Base-by-base conservation (phyloP, 2,329 filamentous ascomycete genomes). In the Fusarium marasasianum region DNA sequence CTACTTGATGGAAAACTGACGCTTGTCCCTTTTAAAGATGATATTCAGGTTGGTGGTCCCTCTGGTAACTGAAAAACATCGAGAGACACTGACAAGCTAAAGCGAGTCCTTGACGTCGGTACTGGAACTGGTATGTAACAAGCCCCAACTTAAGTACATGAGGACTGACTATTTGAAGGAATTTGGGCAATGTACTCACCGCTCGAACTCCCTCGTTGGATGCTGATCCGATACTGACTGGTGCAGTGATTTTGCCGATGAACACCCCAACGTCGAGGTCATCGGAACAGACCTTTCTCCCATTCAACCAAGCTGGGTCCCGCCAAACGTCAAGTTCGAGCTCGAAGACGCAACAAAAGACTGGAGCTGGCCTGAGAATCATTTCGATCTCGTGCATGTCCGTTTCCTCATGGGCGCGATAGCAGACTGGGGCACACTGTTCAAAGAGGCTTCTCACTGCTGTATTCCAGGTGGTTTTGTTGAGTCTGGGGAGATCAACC, bases 21-120 rank as follows among this genome's bases (percentile, higher is more conserved):
- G 0, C 33, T 40, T 17, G 51, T 54, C 14, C 51, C 51, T 38
- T 18, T 54, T 8, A 40, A 40, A 22, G 20, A 54, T n/a, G 14
- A 29, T 17, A 29, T 38, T 3, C 18, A 38, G 24, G 33, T 54
- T 5, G 8, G 33, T 17, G 8, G 3, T 12, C 5, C 9, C 13
- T 12, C 13, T 22, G 3, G 12, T 6, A 3, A n/a, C 11, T 11
- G 8, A n/a, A 33, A 9, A 1, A 8, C 5, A 3, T 5, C 3
- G 0, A 15, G 29, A 7, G 12, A 18, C 11, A 8, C 17, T 54
- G 35, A 54, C 14, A 26, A 54, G 1, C 14, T 1, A 7, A 38
- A 54, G 35, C 33, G 51, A 17, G 51, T 40, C 5, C 51, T 54
- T 12, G 51, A 54, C 11, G 35, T 54, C 8, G 51, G 51, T 5